A percentile compares a stretch with the other conserved stretches of the same genome.
Evolutionary conservation across 495 filamentous ascomycete genomes (phyloP).

Genomic region (Hypoxylon perforatum): DNA sequence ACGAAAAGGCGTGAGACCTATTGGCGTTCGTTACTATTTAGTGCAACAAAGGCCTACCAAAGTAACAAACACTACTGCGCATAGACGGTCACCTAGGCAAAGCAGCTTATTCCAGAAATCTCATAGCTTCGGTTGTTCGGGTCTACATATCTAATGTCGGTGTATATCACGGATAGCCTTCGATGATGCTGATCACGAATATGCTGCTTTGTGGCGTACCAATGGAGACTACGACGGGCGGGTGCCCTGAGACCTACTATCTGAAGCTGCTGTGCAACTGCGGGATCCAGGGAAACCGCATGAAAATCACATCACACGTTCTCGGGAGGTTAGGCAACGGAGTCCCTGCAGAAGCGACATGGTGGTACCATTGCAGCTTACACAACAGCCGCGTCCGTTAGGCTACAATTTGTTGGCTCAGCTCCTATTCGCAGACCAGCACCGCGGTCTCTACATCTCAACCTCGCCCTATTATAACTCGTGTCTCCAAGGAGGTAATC

Average conservation of each 20-base stretch:
- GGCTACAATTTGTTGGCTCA: conserved; percentile 15
- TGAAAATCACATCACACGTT: conserved; percentile 26
- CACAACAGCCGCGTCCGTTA: conserved; percentile 16
- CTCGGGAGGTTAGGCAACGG: conserved; percentile 14
- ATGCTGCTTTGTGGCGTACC: neutral
- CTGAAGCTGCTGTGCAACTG: conserved; percentile 24
- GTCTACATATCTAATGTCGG: neutral
- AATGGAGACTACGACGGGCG: neutral
- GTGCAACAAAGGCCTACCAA: neutral
- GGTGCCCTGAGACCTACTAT: neutral
- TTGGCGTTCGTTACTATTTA: neutral
- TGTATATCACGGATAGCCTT: neutral
- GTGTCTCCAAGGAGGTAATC: conserved; percentile 13
- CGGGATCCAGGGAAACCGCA: conserved; percentile 25
- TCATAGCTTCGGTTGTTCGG: neutral
- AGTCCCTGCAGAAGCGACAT: conserved; percentile 23
- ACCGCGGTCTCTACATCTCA: conserved; percentile 3
- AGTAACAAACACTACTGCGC: neutral
- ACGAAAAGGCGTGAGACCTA: neutral
- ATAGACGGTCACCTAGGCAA: neutral
- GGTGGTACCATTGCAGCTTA: conserved; percentile 18
- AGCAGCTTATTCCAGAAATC: neutral
- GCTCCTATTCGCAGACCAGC: conserved; percentile 19
- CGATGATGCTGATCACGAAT: neutral
- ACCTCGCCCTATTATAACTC: conserved; percentile 10